phyloP scores from a whole-genome alignment of 331 rosid genomes.

The Pyracantha coccinea region DNA sequence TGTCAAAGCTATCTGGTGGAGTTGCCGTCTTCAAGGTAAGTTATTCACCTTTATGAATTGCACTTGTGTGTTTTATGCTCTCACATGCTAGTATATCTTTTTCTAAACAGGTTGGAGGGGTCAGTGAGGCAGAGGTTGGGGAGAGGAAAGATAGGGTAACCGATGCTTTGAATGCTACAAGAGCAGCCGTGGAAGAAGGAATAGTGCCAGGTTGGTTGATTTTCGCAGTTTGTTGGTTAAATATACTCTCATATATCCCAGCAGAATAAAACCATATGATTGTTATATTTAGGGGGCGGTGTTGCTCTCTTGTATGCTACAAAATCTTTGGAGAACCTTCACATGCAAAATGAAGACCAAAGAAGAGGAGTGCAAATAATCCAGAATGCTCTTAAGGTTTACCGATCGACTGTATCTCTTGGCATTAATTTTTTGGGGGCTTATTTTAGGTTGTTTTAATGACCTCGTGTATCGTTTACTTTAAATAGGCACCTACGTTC shows the following conservation, averaged over 20 bases:
- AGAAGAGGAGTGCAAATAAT: constrained; percentile 79
- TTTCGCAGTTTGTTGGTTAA: not conserved
- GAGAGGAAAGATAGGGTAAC: constrained; percentile 97
- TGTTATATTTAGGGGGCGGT: constrained; percentile 70
- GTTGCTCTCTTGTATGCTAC: constrained; percentile 87
- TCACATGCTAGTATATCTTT: not conserved
- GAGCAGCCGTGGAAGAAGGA: constrained; percentile 97
- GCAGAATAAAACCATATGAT: not conserved
- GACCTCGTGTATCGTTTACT: constrained; percentile 10
- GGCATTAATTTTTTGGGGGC: not conserved
- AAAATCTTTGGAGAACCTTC: constrained; percentile 59
- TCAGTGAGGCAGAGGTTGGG: constrained; percentile 86
- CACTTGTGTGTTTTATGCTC: constrained; percentile 1
- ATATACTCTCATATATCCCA: not conserved
- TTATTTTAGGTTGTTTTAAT: constrained; percentile 16
- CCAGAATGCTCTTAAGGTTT: constrained; percentile 82
- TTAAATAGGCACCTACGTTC: constrained; percentile 57
- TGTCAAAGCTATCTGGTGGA: constrained; percentile 89
- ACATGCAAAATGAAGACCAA: constrained; percentile 69
- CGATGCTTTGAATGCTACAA: constrained; percentile 89
- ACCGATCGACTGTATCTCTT: constrained; percentile 2
- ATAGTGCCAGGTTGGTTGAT: constrained; percentile 69
- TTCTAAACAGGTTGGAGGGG: constrained; percentile 67
- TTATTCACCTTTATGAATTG: constrained; percentile 7
- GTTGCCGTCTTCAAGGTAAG: constrained; percentile 91